phyloP scores from a whole-genome alignment of 1,284 basidiomycete genomes.

The Rhodotorula sp. region DNA sequence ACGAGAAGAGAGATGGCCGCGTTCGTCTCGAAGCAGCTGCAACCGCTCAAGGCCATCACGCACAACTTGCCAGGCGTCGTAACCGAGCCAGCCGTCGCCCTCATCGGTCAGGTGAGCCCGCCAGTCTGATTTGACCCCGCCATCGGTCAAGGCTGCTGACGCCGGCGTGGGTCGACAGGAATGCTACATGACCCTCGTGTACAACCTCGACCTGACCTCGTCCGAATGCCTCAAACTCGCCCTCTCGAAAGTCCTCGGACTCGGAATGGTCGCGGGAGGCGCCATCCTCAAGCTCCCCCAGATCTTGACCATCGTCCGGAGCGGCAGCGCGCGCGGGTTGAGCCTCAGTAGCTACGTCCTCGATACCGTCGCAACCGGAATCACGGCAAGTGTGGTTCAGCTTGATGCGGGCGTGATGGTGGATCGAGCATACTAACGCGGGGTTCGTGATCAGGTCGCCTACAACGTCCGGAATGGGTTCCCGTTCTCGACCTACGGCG shows the following conservation, averaged over 20 bases:
- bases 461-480: constrained; percentile 81
- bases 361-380: constrained; percentile 53
- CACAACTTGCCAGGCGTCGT: constrained; percentile 72
- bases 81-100: constrained; percentile 71
- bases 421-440: too few species aligned
- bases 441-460: constrained; percentile 36
- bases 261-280: constrained; percentile 86
- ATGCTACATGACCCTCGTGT: constrained; percentile 88
- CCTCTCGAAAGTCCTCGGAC: constrained; percentile 85
- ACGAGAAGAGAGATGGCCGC: background rate
- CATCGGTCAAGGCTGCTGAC: background rate
- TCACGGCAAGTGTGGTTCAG: constrained; percentile 5
- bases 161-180: constrained; percentile 55
- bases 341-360: constrained; percentile 71
- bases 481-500: constrained; percentile 93
- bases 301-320: constrained; percentile 57
- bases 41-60: constrained; percentile 48
- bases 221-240: constrained; percentile 84
- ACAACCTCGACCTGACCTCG: constrained; percentile 81
- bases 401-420: background rate
- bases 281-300: constrained; percentile 96
- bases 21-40: constrained; percentile 14
- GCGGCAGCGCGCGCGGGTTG: constrained; percentile 76
- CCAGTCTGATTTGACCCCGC: background rate
- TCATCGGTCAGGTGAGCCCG: constrained; percentile 71